Evolutionary conservation across 2,329 filamentous ascomycete genomes (phyloP).

Genomic region (Fusarium sp.): DNA sequence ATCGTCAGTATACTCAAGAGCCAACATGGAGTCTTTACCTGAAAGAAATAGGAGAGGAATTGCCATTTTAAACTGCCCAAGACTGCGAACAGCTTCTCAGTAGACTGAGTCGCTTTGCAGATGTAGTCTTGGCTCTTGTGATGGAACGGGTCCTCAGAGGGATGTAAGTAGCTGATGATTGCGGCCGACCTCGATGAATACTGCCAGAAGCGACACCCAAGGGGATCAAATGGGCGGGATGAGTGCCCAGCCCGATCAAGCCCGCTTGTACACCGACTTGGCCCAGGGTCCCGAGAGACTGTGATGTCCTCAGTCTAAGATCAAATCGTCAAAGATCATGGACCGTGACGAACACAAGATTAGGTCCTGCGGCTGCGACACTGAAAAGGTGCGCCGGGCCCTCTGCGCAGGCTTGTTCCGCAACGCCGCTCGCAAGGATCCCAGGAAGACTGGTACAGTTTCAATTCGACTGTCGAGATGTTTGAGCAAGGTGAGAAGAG

Average conservation of each 20-base stretch:
- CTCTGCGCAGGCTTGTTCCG: no score
- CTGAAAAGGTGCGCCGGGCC: no score
- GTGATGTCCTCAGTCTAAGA: no score
- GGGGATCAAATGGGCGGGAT: no score
- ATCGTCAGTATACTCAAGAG: background rate
- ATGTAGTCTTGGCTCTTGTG: background rate
- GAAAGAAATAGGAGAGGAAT: background rate
- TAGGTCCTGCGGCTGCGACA: no score
- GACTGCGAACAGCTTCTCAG: background rate
- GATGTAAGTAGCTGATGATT: background rate
- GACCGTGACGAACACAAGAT: no score
- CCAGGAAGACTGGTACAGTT: no score
- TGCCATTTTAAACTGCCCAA: background rate
- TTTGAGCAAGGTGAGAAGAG: no score
- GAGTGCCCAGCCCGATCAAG: background rate
- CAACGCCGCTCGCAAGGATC: no score
- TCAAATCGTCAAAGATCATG: no score
- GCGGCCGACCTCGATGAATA: background rate
- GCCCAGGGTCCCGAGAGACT: background rate
- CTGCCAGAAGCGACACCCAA: background rate
- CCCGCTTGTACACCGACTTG: fast-evolving
- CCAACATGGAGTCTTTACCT: fast-evolving
- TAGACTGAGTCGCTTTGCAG: background rate
- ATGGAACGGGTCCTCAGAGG: fast-evolving
- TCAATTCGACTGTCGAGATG: no score